Base-by-base conservation (phyloP, 2,329 filamentous ascomycete genomes). In the Colletotrichum acutatum region DNA sequence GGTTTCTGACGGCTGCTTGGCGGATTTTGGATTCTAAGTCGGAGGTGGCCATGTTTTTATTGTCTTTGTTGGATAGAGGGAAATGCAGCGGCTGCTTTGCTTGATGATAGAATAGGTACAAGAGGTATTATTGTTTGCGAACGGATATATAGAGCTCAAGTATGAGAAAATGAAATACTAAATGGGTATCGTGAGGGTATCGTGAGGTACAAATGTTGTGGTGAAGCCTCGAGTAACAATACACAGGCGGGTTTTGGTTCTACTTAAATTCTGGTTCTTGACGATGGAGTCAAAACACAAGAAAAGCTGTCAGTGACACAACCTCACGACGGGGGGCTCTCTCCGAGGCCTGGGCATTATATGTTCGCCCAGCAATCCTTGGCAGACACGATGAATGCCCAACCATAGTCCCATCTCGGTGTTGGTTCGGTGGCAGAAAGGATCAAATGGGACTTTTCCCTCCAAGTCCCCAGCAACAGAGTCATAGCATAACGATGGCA, bases 1-100 rank as follows among this genome's bases (percentile, higher is more conserved):
- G 77, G 76, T 88, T 86, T 52, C 81, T 80, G 11, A 81, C 78
- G 0, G 82, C 81, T 4, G 85, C 83, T 7, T 81, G 77, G 56
- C 79, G 79, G 72, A 89, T 84, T 60, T 79, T 81, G 56, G 79
- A 74, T 62, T 81, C 79, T 42, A 83, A 76, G 22, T 77, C 75
- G 8, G 78, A 24, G 54, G 54, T 73, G 63, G 60, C 42, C 42
- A 65, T 58, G 46, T 54, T 46, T 42, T 34, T 37, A 30, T 26
- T 22, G 22, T 52, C n/a, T 49, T 19, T n/a, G 42, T 9, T 5
- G 2, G 8, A 26, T 54, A 12, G 19, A n/a, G 16, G 3, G 37
- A 1, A 19, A 7, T 8, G 32, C 37, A 22, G 8, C 14, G 26
- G 11, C 11, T 49, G 34, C 19, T n/a, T 3, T 12, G 49, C 42